Evolutionary conservation across 1,284 basidiomycete species (phyloP), one percentile per base, ranked within the genome.

Genomic region (Apiotrichum domesticum): DNA sequence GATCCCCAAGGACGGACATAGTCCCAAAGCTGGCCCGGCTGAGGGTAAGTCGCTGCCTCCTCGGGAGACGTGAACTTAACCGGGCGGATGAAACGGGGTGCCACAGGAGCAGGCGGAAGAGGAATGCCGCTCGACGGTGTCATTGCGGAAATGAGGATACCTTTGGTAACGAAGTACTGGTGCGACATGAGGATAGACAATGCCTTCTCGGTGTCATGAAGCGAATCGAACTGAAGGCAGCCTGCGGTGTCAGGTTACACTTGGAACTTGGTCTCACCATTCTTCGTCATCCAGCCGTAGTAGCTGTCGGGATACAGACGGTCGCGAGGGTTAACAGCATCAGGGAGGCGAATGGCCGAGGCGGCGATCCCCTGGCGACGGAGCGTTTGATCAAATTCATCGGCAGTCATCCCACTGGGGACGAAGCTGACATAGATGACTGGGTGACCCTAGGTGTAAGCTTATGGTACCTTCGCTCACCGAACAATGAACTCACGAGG

Each of bases 121-220:
- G 58, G 35, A 4, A 15, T 11, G 4, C 33, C 29, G 47, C 49
- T 54, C 35, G 65, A 59, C 86, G 21, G 88, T 84, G 33, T 87
- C 87, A 58, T 91, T 78, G 55, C 85, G 78, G 62, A 92, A 77
- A 61, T 79, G 75, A 37, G 83, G 81, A 51, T 81, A 77, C 33
- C 85, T 83, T 42, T 79, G 70, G 51, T 83, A 80, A 48, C 83
- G 82, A 90, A 80, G 40, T 53, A 61, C 40, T 84, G 83, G 65
- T 87, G 86, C 61, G 82, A 82, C 70, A 88, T 84, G 40, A 93
- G 80, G 11, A 87, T 89, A 13, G 88, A 86, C 13, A 92, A 80
- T 3, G 90, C 90, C 75, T 89, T 90, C 77, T 94, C 90, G 63
- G 89, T 90, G 44, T 54, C 50, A 33, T 53, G 40, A 32, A 46